Percentiles rank a stretch among this genome's conserved stretches.
Evolutionary conservation across 2,329 filamentous ascomycete species (phyloP).

Genomic region (Penicillium frequentans): DNA sequence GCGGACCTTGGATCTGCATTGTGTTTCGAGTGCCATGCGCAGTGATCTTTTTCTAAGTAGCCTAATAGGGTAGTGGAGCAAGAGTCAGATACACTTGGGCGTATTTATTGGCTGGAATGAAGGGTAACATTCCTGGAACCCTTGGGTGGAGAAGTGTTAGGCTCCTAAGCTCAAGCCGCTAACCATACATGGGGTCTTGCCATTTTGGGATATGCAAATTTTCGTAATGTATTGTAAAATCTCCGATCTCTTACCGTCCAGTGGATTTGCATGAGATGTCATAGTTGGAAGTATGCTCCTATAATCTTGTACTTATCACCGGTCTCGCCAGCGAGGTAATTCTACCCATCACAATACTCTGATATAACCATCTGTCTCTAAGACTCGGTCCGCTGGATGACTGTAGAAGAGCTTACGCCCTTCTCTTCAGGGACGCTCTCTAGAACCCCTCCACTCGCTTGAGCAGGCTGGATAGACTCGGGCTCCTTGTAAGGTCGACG

Average conservation of each 20-base stretch:
- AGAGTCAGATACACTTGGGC: neutral
- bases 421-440: slow-evolving; percentile 7
- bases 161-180: neutral
- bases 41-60: neutral
- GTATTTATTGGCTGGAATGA: neutral
- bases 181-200: neutral
- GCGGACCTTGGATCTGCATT: neutral
- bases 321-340: neutral
- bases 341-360: neutral
- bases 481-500: slow-evolving; percentile 10
- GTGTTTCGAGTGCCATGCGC: neutral
- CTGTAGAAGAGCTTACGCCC: slow-evolving; percentile 1
- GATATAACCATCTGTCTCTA: neutral
- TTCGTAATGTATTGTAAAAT: neutral
- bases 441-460: slow-evolving; percentile 11
- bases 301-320: neutral
- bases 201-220: neutral
- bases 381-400: neutral
- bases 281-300: neutral
- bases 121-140: neutral
- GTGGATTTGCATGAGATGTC: neutral
- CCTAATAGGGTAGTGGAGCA: neutral
- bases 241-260: neutral
- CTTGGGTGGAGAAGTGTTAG: neutral
- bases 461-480: neutral